Conservation (phyloP, 23 red algal species). For the Gracilariopsis chorda region DNA sequence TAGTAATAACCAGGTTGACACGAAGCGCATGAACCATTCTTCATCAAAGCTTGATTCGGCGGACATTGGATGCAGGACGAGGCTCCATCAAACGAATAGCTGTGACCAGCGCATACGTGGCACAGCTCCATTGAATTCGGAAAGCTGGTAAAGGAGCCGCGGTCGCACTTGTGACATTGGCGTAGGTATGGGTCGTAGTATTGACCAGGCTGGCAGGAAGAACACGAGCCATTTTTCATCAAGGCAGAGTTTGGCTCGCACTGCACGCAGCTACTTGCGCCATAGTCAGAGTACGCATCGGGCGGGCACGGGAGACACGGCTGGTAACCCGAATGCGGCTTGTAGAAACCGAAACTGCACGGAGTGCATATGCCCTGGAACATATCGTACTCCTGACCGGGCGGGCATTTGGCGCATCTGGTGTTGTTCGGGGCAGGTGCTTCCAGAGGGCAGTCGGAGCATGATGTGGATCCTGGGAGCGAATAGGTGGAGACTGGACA, state of each 20-base stretch:
- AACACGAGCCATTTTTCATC: not conserved
- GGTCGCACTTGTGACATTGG: not conserved
- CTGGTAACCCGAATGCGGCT: not conserved
- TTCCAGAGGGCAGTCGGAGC: not conserved
- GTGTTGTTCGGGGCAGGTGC: not conserved
- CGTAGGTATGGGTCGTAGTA: not conserved
- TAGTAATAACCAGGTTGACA: not conserved
- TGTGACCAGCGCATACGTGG: not conserved
- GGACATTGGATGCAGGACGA: not conserved
- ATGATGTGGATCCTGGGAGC: not conserved
- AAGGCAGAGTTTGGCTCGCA: not conserved
- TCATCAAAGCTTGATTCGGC: not conserved
- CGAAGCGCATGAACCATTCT: not conserved
- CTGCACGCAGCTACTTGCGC: not conserved
- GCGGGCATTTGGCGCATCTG: not conserved
- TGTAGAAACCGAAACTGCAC: not conserved
- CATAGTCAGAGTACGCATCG: not conserved
- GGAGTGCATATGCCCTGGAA: not conserved
- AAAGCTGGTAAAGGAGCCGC: not conserved
- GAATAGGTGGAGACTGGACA: not conserved
- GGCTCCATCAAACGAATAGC: not conserved
- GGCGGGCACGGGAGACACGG: slow-evolving; percentile 3
- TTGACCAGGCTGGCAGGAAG: not conserved
- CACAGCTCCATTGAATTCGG: not conserved
- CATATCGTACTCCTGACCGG: not conserved